These are phyloP conservation scores for Suhomyces faveliae DNA, from an alignment of 805 yeast species.

Conservation along the genomic window DNA sequence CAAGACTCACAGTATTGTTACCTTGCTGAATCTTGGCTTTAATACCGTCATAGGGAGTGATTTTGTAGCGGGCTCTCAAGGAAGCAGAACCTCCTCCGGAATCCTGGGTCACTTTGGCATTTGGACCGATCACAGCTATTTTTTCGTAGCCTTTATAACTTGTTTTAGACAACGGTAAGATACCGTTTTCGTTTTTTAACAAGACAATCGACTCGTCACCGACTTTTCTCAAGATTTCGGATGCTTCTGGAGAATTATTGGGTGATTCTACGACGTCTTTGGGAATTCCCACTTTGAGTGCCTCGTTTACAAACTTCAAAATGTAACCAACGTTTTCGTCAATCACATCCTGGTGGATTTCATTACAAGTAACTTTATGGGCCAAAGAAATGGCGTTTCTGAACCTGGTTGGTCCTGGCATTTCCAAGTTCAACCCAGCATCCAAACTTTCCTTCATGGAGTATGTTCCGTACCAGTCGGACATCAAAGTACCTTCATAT, in stretches of 20 bases:
- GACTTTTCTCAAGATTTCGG: conserved; percentile 13
- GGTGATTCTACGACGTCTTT: conserved; percentile 31
- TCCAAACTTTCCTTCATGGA: conserved; percentile 45
- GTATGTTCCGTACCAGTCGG: conserved; percentile 65
- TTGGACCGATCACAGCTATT: conserved; percentile 59
- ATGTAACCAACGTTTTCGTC: conserved; percentile 51
- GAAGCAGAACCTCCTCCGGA: conserved; percentile 68
- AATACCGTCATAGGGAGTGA: conserved; percentile 50
- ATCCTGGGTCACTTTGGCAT: conserved; percentile 48
- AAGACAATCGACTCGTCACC: conserved; percentile 54
- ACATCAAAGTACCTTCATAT: conserved; percentile 55
- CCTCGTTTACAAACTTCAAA: conserved; percentile 46
- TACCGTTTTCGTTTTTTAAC: conserved; percentile 47
- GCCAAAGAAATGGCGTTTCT: conserved; percentile 40
- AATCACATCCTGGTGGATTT: conserved; percentile 39
- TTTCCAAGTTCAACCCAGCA: conserved; percentile 62
- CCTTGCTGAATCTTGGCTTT: conserved; percentile 25
- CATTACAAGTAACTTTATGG: conserved; percentile 43
- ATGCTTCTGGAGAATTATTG: conserved; percentile 40
- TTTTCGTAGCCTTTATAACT: too few species aligned
- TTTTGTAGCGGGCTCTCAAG: conserved; percentile 45
- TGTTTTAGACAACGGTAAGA: conserved; percentile 46
- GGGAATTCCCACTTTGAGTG: conserved; percentile 41
- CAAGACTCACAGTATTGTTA: conserved; percentile 22
- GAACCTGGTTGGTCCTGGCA: conserved; percentile 61